Evolutionary conservation across 73 alveolate species (phyloP).

Genomic region (Symbiodinium natans): DNA sequence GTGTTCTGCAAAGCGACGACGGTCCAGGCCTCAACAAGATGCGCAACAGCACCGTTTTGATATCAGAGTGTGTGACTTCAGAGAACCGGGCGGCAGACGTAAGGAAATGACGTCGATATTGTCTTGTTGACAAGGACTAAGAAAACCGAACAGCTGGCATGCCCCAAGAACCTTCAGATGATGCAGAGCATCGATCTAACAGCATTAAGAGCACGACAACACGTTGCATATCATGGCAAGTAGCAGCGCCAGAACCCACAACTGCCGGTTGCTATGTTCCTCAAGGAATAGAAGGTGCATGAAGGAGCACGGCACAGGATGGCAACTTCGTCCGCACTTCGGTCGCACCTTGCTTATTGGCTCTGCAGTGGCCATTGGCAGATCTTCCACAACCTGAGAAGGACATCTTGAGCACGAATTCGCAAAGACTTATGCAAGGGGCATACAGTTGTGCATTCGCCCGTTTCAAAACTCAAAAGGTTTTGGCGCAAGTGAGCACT

Average conservation of each 20-base stretch:
- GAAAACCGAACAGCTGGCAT: slow-evolving; percentile 73
- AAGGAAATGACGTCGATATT: slow-evolving; percentile 53
- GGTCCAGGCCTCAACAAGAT: slow-evolving; percentile 39
- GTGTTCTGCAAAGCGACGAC: slow-evolving; percentile 69
- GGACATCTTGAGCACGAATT: too few relatives aligned
- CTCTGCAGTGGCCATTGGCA: neutral
- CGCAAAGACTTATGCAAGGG: too few relatives aligned
- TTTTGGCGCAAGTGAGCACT: too few relatives aligned
- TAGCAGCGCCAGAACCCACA: slow-evolving; percentile 44
- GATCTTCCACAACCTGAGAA: too few relatives aligned
- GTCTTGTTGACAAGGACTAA: slow-evolving; percentile 75
- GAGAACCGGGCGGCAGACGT: neutral
- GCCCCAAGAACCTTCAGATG: slow-evolving; percentile 49
- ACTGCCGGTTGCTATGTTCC: slow-evolving; percentile 10
- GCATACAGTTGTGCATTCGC: too few relatives aligned
- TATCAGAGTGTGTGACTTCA: neutral
- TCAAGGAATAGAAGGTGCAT: too few relatives aligned
- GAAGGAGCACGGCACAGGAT: too few relatives aligned
- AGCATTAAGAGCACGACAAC: too few relatives aligned
- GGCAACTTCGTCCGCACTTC: too few relatives aligned
- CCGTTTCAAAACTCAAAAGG: too few relatives aligned
- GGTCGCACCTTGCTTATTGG: neutral
- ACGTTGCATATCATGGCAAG: slow-evolving; percentile 1
- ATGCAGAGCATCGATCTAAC: neutral
- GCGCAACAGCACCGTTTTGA: neutral